A percentile compares a stretch with the other conserved stretches of the same genome.
Evolutionary conservation across 2,329 filamentous ascomycete species (phyloP).

Genomic region (Hortaea werneckii): DNA sequence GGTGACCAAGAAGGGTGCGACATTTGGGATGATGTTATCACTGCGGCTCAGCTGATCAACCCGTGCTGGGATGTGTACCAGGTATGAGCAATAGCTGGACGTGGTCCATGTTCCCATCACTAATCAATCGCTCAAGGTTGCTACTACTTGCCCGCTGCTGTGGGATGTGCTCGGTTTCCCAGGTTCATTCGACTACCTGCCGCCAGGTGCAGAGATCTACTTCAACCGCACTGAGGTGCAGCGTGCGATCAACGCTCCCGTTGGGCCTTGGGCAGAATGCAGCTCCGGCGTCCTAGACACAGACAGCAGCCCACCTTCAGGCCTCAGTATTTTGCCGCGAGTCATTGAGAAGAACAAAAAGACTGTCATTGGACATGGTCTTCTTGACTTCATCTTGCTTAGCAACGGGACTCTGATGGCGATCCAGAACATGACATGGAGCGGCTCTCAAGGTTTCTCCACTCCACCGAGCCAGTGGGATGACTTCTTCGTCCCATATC

Average conservation of each 20-base stretch:
- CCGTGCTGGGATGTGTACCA: constrained; percentile 70
- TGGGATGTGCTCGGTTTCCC: constrained; percentile 63
- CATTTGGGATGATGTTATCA: constrained; percentile 38
- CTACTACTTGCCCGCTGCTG: constrained; percentile 58
- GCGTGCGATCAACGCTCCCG: constrained; percentile 33
- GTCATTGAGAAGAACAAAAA: constrained; percentile 65
- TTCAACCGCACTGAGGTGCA: constrained; percentile 31
- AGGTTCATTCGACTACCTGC: constrained; percentile 53
- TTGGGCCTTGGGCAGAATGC: constrained; percentile 58
- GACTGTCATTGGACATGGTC: constrained; percentile 64
- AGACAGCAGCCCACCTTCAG: constrained; percentile 47
- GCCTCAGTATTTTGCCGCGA: constrained; percentile 50
- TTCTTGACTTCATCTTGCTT: constrained; percentile 58
- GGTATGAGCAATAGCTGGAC: too few species aligned
- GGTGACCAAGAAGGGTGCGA: constrained; percentile 41
- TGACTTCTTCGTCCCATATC: constrained; percentile 61
- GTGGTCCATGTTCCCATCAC: neutral
- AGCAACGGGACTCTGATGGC: constrained; percentile 38
- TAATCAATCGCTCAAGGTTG: constrained; percentile 40
- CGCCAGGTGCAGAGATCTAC: constrained; percentile 47
- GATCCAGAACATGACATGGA: constrained; percentile 77
- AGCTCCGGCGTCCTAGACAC: constrained; percentile 35
- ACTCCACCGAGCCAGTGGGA: constrained; percentile 40
- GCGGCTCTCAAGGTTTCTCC: constrained; percentile 61
- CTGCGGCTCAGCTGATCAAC: constrained; percentile 49